Base-by-base conservation (phyloP, 2,329 filamentous ascomycete genomes). In the Madurella fahalii region DNA sequence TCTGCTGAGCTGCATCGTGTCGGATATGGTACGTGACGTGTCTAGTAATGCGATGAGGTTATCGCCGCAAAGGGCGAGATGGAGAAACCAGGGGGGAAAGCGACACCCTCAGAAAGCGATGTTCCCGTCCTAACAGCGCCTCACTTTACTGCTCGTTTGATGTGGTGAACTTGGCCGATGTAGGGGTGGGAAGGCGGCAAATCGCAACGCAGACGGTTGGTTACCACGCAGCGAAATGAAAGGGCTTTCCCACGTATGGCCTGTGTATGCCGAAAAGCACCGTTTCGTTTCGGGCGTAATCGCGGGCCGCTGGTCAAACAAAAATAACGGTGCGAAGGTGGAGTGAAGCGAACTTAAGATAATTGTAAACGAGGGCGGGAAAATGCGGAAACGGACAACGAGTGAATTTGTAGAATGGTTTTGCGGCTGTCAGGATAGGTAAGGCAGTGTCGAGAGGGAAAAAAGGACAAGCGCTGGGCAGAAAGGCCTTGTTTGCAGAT, bases 1-100 rank as follows among this genome's bases (percentile, higher is more conserved):
- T 54, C 72, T 73, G 51, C 68, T 69, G 30, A 74, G 68, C 64
- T 76, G 76, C 80, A 83, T 83, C 53, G 49, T 70, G 66, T 40
- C n/a, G n/a, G 56, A 40, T 41, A 20, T 43, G 45, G n/a, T 13
- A 47, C 31, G 47, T n/a, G 42, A 32, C 17, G 18, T 13, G n/a
- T 17, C 7, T 15, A 31, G 25, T 30, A 39, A 13, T 9, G 20
- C 32, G 45, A 15, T 18, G 42, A 41, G 15, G 5, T 43, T 43
- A 11, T 43, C 9, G 41, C 17, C 12, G 9, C 4, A 5, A 8
- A 25, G 17, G 12, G 11, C 3, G 40, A 31, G 39, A 20, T 25
- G 16, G 25, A 37, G 32, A 43, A 20, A 18, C 20, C 40, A 40
- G n/a, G n/a, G n/a, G 34, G 31, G 37, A 31, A 31, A 15, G 39